phyloP scores from a whole-genome alignment of 1,284 basidiomycete species.

The Rhodotorula sp. region DNA sequence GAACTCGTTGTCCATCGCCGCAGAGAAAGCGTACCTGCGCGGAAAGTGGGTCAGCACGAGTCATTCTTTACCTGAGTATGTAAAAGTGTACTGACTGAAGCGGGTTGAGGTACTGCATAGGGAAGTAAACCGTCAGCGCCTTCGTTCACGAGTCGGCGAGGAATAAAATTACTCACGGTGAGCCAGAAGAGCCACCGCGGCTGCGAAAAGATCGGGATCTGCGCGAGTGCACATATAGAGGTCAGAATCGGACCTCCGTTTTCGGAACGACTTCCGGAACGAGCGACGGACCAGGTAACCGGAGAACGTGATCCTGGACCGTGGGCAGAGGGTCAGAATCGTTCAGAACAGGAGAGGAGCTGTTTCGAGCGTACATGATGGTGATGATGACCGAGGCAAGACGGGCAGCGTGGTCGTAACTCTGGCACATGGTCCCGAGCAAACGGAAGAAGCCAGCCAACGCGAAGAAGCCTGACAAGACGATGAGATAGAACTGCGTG shows the following conservation, averaged over 20 bases:
- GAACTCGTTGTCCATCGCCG: constrained; percentile 56
- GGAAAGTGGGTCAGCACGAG: constrained; percentile 55
- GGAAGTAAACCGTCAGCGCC: no score
- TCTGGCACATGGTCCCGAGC: constrained; percentile 52
- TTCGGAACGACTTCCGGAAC: not conserved
- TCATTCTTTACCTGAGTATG: constrained; percentile 12
- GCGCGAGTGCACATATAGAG: not conserved
- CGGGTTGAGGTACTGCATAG: constrained; percentile 1
- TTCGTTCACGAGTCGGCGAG: constrained; percentile 21
- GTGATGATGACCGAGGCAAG: constrained; percentile 55
- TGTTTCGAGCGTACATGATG: constrained; percentile 55
- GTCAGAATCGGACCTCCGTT: not conserved
- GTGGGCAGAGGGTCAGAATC: not conserved
- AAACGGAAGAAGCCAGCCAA: constrained; percentile 56
- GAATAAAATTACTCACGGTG: constrained; percentile 15
- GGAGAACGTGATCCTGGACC: constrained; percentile 24
- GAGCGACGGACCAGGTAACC: constrained; percentile 38
- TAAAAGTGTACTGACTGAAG: not conserved
- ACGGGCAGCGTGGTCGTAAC: constrained; percentile 56
- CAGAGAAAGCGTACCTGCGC: constrained; percentile 50
- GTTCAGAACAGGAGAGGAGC: constrained; percentile 51
- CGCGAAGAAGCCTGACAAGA: constrained; percentile 51
- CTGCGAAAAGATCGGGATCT: constrained; percentile 21
- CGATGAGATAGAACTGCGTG: constrained; percentile 47
- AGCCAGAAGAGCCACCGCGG: constrained; percentile 27